Evolutionary conservation across 345 rosid genomes (phyloP), one percentile per base, ranked within the genome.

Genomic region (Bruguiera sexangula): DNA sequence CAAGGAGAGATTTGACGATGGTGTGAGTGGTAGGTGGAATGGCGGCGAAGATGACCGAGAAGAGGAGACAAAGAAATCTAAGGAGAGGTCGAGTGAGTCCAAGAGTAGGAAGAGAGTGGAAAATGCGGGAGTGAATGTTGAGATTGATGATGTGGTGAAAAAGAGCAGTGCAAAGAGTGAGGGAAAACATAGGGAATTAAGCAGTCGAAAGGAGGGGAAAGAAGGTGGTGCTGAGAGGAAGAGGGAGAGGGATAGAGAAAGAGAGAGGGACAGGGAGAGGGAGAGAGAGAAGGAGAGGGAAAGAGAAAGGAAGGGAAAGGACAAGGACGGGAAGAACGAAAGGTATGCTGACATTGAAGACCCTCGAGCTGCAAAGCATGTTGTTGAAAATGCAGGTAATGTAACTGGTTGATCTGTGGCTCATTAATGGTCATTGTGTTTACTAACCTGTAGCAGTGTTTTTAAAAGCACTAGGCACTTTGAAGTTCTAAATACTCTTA

Each of bases 1-100:
- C 39, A 94, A 81, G 73, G 97, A 85, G 66, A 82, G 82, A 68
- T 71, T 15, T 3, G 89, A 78, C 22, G 92, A 86, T 9, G 82
- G 87, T 21, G 88, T 67, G 65, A 82, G 64, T 46, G 96, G 87
- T 69, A 78, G 98, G 79, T 91, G 96, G 96, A 85, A 84, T 74
- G 92, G 91, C 2, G 86, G 93, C 3, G 88, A 82, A 5, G 92
- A 84, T 1, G 59, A 3, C 8, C 82, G 81, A 8, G 88, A 83
- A 60, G 59, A 55, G 29, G 71, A 27, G 69, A 80, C 69, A 32
- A 90, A 76, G 87, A 92, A 87, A 82, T 69, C 70, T 0, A 94
- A 88, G 66, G 79, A 69, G 51, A 77, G 65, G 51, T 81, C 86
- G 71, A 75, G 86, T 51, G 99, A 88, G 54, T 80, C 83, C n/a